These are phyloP conservation scores for Solanum neorickii DNA, from an alignment of 257 asterid genomes.

Conservation along the genomic window DNA sequence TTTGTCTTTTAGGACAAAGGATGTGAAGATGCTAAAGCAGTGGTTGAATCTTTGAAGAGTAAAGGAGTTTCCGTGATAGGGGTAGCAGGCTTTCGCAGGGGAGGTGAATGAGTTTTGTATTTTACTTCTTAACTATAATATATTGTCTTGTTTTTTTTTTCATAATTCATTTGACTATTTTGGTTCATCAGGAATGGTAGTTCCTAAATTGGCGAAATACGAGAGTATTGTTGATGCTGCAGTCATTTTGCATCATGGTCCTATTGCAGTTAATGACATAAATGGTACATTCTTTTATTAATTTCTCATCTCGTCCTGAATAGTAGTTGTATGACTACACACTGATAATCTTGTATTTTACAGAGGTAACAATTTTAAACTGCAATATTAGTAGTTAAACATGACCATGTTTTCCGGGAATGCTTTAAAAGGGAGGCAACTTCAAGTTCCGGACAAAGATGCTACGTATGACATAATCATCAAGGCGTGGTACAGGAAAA, in stretches of 20 bases:
- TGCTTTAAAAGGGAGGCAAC: slow-evolving; percentile 51
- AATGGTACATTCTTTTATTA: slow-evolving; percentile 18
- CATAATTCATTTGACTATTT: not conserved
- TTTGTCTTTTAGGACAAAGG: slow-evolving; percentile 33
- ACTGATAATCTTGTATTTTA: not conserved
- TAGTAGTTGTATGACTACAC: not conserved
- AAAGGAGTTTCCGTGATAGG: slow-evolving; percentile 46
- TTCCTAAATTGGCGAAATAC: slow-evolving; percentile 35
- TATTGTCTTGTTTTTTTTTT: not conserved
- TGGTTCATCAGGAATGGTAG: slow-evolving; percentile 40
- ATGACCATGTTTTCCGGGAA: slow-evolving; percentile 24
- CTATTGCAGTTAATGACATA: slow-evolving; percentile 40
- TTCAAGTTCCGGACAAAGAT: slow-evolving; percentile 34
- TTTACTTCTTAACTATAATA: not conserved
- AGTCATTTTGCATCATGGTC: slow-evolving; percentile 58
- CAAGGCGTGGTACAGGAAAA: too few relatives aligned
- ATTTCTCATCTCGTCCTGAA: not conserved
- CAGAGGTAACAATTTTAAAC: slow-evolving; percentile 46
- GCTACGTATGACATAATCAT: too few relatives aligned
- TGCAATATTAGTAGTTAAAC: slow-evolving; percentile 56
- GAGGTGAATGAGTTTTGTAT: slow-evolving; percentile 26
- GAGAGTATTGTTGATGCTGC: slow-evolving; percentile 40
- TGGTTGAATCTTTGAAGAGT: slow-evolving; percentile 37
- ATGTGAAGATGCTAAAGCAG: slow-evolving; percentile 49
- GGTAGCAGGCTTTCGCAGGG: slow-evolving; percentile 78